Percentiles rank a stretch among this genome's conserved stretches.
Conservation (phyloP, 257 asterid genomes). For the Penstemon davidsonii region DNA sequence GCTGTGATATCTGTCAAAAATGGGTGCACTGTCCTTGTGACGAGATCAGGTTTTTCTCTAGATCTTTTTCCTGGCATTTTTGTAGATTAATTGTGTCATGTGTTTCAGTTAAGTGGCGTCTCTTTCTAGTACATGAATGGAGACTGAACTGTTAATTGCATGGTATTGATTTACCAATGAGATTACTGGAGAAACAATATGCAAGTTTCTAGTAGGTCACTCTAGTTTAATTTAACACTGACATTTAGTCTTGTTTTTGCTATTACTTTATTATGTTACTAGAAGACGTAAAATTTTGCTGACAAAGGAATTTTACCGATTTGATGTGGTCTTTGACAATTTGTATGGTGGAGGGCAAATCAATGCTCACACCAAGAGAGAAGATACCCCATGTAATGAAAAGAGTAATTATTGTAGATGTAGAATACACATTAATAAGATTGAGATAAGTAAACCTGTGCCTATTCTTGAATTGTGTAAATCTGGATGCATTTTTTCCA, state of each 20-base stretch:
- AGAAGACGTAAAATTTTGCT: not conserved
- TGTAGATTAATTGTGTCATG: not conserved
- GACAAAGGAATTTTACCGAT: not conserved
- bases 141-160: constrained; percentile 7
- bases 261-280: constrained; percentile 3
- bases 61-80: constrained; percentile 17
- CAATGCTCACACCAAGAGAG: not conserved
- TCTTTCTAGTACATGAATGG: constrained; percentile 10
- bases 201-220: no score
- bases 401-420: not conserved
- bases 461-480: not conserved
- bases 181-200: constrained; percentile 9
- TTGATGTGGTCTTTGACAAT: not conserved
- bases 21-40: constrained; percentile 99
- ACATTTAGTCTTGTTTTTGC: constrained; percentile 1
- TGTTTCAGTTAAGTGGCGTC: not conserved
- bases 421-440: not conserved
- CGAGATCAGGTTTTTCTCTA: constrained; percentile 71
- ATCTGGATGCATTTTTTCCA: not conserved
- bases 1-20: constrained; percentile 94
- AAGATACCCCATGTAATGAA: not conserved
- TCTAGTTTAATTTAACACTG: constrained; percentile 2
- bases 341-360: constrained; percentile 6
- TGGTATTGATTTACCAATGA: constrained; percentile 4
- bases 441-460: constrained; percentile 1